phyloP scores from a whole-genome alignment of 176 grass and related monocot genomes.

The Oryza australiensis region DNA sequence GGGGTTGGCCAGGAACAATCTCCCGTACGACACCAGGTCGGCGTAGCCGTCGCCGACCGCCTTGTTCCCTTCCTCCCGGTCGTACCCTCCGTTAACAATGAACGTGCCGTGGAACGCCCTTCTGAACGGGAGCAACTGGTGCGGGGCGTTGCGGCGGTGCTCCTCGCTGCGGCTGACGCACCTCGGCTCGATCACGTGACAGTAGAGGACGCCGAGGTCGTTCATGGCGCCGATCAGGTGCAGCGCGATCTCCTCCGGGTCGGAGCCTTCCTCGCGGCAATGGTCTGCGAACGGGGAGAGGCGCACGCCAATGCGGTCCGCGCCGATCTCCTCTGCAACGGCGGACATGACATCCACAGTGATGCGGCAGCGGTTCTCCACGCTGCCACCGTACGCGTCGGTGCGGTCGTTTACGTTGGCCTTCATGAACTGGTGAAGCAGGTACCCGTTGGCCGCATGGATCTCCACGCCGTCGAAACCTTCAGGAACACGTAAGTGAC shows the following conservation, averaged over 20 bases:
- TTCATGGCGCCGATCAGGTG: conserved; percentile 63
- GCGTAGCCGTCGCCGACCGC: conserved; percentile 36
- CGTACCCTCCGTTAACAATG: conserved; percentile 86
- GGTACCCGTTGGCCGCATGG: conserved; percentile 74
- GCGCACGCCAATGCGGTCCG: too few species aligned
- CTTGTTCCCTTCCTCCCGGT: conserved; percentile 66
- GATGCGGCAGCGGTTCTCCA: too few species aligned
- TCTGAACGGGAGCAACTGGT: neutral
- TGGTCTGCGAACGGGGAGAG: too few species aligned
- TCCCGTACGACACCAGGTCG: conserved; percentile 78
- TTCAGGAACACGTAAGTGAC: neutral
- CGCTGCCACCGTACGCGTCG: too few species aligned
- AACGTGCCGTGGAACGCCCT: conserved; percentile 63
- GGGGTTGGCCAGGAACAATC: conserved; percentile 84
- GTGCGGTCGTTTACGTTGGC: too few species aligned
- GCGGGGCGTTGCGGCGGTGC: conserved; percentile 42
- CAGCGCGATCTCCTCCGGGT: too few species aligned
- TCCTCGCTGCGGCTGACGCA: conserved; percentile 62
- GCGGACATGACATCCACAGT: too few species aligned
- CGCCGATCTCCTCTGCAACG: too few species aligned
- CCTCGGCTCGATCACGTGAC: conserved; percentile 86
- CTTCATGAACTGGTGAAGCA: conserved; percentile 21
- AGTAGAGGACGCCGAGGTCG: conserved; percentile 60
- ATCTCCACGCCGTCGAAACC: conserved; percentile 95
- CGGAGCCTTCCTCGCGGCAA: too few species aligned